phyloP scores from a whole-genome alignment of 495 filamentous ascomycete species.

The Hypoxylon fuscum region DNA sequence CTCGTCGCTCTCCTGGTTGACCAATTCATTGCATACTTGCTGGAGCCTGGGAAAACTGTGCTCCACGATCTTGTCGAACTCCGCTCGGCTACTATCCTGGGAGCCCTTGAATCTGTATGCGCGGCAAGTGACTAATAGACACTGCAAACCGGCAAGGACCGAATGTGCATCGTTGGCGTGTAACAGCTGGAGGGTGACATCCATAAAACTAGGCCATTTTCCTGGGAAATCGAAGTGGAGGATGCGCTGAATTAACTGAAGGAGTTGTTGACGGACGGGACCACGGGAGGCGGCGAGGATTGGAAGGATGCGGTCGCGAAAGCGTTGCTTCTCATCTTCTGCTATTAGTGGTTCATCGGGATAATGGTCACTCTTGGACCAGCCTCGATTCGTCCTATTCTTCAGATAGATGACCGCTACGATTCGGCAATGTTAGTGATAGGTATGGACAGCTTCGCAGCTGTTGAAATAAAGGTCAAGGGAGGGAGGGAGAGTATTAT shows the following conservation, averaged over 20 bases:
- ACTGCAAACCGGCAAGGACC: slow-evolving; percentile 92
- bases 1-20: slow-evolving; percentile 89
- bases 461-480: slow-evolving; percentile 6
- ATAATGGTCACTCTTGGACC: slow-evolving; percentile 80
- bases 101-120: slow-evolving; percentile 88
- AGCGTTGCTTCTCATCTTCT: slow-evolving; percentile 87
- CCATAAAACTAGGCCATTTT: slow-evolving; percentile 91
- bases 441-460: neutral
- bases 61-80: slow-evolving; percentile 94
- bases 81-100: slow-evolving; percentile 75
- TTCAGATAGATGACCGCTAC: slow-evolving; percentile 97
- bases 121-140: slow-evolving; percentile 89
- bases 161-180: slow-evolving; percentile 82
- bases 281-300: slow-evolving; percentile 81
- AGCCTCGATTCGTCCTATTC: slow-evolving; percentile 91
- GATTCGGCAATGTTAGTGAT: slow-evolving; percentile 24
- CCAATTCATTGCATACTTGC: slow-evolving; percentile 83
- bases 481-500: too few relatives aligned
- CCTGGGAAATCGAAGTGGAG: slow-evolving; percentile 94
- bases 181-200: slow-evolving; percentile 87
- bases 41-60: slow-evolving; percentile 91
- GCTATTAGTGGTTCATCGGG: slow-evolving; percentile 72
- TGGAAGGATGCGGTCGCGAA: slow-evolving; percentile 87
- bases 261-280: slow-evolving; percentile 85
- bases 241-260: slow-evolving; percentile 94